Evolutionary conservation across 768 basidiomycete genomes (phyloP), one percentile per base, ranked within the genome.

Genomic region (Leccinum fibrillosum): DNA sequence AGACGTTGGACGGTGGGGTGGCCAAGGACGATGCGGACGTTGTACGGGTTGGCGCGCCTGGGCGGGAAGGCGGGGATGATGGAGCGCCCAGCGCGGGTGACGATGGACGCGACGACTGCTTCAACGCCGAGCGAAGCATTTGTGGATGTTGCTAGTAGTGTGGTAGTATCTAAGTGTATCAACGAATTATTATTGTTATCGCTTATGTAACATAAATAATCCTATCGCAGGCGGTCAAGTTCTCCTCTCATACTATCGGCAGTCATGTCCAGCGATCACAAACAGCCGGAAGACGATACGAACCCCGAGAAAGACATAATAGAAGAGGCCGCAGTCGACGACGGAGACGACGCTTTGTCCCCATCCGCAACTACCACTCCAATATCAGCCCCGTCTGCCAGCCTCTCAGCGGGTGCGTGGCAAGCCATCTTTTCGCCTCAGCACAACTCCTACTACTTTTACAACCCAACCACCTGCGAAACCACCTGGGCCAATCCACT

Each of bases 401-500:
- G 32, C 63, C 64, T 68, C 54, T 68, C 69, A 19, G 66, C 64
- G 17, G 66, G 67, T 54, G 73, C 81, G 26, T 93, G 92, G 91
- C 92, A 92, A 71, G 91, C 91, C 37, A 80, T 94, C 30, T 93
- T 80, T 74, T 86, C 90, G 1, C 83, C 89, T 1, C 78, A 86
- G 60, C 84, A 90, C 76, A 88, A 82, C 71, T 80, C 89, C 10
- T 94, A 94, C 74, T 94, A 94, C 72, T 94, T 92, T 77, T 89
- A 80, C 79, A 94, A 92, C 72, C 57, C 83, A 10, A 71, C 75
- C 59, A 92, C 91, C 0, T 78, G 86, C 54, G 84, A 92, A 75
- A 93, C 91, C 17, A 93, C 91, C 2, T 93, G 92, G 92, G 75
- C 76, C 28, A 93, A 93, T 66, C 91, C 91, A 10, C 77, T 94